Base-by-base conservation (phyloP, 1,284 basidiomycete genomes). In the Marasmius tenuissimus region DNA sequence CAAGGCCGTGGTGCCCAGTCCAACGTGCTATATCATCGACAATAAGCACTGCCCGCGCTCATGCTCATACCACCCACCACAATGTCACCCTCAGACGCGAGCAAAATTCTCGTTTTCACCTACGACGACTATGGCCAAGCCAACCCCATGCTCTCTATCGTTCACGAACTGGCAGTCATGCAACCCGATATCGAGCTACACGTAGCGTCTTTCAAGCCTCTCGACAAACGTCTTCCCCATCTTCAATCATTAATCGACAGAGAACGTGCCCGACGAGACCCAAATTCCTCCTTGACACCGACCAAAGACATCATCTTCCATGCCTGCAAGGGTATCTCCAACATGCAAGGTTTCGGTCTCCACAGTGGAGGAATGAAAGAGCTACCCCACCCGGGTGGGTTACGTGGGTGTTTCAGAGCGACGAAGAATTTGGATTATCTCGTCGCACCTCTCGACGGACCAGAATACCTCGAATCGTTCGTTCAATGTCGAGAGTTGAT, bases 41-140 rank as follows among this genome's bases (percentile, higher is more conserved):
- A n/a, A 27, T 27, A 2, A 27, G 27, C 4, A 27, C 27, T 4
- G 27, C 27, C 27, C 27, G n/a, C 4, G 27, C 27, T 4, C 27
- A 27, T 27, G 4, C 27, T 27, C 2, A 4, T 27, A 27, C 27
- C 42, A 50, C 27, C 22, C 42, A 45, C 42, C 14, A 45, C 42
- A 45, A 18, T 14, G 12, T 14, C 42, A 14, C 12, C 42, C 14
- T 14, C 18, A 18, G 42, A 18, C 12, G 12, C 12, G 2, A 20
- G 18, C 48, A 49, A 11, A n/a, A 53, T 62, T 27, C 40, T 65
- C 14, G 49, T 62, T 12, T 45, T 56, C 48, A 62, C 61, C 8
- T 60, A 62, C 48, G 54, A 53, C 27, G 63, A 65, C 49, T 65
- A 62, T 20, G 63, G 63, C n/a, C 63, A 65, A 35, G 61, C 63